Evolutionary conservation across 208 protist genomes (phyloP).

Genomic region (Acanthamoeba lugdunensis): DNA sequence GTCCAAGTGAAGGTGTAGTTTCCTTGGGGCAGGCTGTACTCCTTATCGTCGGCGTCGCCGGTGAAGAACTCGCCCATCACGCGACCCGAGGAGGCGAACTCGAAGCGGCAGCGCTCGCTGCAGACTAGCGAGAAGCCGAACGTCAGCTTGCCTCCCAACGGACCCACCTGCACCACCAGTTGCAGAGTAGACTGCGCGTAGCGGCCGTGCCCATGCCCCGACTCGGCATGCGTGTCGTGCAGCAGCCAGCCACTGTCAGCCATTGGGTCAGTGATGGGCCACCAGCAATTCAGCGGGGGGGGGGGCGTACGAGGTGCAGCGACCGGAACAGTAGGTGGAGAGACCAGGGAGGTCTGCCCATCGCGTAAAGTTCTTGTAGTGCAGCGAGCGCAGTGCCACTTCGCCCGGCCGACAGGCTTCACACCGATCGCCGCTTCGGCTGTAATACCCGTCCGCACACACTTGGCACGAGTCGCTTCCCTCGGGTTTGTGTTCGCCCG

Average conservation of each 20-base stretch:
- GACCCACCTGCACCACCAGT: background rate
- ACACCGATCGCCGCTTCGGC: background rate
- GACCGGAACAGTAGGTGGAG: slow-evolving; percentile 31
- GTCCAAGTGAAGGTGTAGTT: slow-evolving; percentile 26
- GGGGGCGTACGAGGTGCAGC: slow-evolving; percentile 9
- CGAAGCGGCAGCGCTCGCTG: slow-evolving; percentile 25
- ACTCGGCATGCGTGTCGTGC: background rate
- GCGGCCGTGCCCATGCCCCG: slow-evolving; percentile 40
- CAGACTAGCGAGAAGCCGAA: slow-evolving; percentile 2
- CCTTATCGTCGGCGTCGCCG: slow-evolving; percentile 11
- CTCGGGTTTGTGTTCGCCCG: background rate
- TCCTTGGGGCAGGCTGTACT: background rate
- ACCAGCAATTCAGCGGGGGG: background rate
- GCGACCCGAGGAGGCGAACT: background rate
- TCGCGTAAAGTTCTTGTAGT: background rate
- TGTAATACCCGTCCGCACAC: background rate
- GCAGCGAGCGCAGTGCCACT: background rate
- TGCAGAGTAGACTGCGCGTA: slow-evolving; percentile 39
- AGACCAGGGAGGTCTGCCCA: slow-evolving; percentile 17
- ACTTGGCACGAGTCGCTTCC: background rate
- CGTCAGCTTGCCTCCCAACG: background rate
- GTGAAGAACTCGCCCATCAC: background rate
- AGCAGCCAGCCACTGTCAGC: slow-evolving; percentile 11
- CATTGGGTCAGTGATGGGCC: background rate
- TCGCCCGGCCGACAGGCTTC: background rate